Evolutionary conservation across 306 rosid genomes (phyloP).

Genomic region (Clitoria ternatea): DNA sequence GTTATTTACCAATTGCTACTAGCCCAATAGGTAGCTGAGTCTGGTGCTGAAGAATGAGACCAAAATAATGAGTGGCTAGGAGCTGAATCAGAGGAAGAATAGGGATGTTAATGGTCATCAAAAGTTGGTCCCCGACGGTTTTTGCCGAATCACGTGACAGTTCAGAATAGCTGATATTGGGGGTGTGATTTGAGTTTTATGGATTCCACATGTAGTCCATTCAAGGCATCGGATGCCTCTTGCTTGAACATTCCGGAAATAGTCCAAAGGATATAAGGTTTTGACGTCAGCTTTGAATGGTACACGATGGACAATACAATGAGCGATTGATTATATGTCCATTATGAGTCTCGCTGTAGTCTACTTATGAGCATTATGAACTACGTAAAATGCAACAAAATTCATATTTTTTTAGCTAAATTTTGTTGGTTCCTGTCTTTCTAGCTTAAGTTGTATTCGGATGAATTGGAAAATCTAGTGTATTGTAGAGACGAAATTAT

Average conservation of each 20-base stretch:
- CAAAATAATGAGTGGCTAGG: neutral
- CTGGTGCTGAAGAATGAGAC: neutral
- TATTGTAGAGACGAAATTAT: too few species aligned
- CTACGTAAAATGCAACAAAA: neutral
- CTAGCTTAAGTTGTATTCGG: neutral
- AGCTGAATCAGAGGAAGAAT: slow-evolving; percentile 7
- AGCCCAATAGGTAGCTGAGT: neutral
- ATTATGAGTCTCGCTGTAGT: neutral
- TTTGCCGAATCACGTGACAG: neutral
- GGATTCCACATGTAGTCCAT: neutral
- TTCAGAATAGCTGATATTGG: slow-evolving; percentile 6
- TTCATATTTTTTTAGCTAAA: neutral
- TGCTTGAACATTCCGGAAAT: neutral
- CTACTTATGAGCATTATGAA: neutral
- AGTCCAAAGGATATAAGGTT: neutral
- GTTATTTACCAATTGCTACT: neutral
- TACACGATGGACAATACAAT: neutral
- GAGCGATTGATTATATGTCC: neutral
- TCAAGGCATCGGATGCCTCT: neutral
- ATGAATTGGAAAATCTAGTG: too few species aligned
- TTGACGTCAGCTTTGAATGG: neutral
- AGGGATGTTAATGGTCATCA: neutral
- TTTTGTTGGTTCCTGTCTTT: neutral
- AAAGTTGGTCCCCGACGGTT: neutral
- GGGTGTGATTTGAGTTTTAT: neutral